A percentile compares a stretch with the other conserved stretches of the same genome.
These are phyloP conservation scores for Saraca asoca DNA, from an alignment of 331 rosid species.

Conservation along the genomic window DNA sequence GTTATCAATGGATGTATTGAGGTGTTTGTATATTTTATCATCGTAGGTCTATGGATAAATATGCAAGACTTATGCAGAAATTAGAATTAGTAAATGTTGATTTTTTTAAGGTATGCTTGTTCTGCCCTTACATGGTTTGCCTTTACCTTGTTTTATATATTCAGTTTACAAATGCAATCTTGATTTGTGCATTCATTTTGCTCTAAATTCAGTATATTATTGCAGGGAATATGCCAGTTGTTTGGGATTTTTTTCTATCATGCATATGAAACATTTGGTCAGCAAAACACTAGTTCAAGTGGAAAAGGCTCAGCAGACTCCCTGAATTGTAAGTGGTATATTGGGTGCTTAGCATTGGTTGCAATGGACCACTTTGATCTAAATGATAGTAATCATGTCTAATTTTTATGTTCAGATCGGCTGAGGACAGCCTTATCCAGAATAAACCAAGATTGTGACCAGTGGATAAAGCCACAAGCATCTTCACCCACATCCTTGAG, in stretches of 20 bases:
- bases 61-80: conserved; percentile 97
- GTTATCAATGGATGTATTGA: conserved; percentile 33
- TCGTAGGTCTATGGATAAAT: conserved; percentile 93
- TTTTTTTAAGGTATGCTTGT: conserved; percentile 75
- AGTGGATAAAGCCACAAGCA: conserved; percentile 62
- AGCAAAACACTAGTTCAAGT: conserved; percentile 60
- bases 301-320: conserved; percentile 70
- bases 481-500: conserved; percentile 59
- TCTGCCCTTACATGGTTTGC: conserved; percentile 27
- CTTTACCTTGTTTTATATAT: conserved; percentile 20
- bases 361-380: conserved; percentile 29
- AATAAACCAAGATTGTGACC: conserved; percentile 81
- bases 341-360: conserved; percentile 34
- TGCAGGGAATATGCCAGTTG: conserved; percentile 98
- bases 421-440: conserved; percentile 84
- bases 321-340: conserved; percentile 61
- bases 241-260: conserved; percentile 76
- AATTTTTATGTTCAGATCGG: conserved; percentile 62
- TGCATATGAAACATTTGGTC: conserved; percentile 84
- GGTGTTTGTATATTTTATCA: conserved; percentile 36
- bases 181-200: conserved; percentile 15
- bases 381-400: conserved; percentile 31
- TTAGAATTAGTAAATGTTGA: conserved; percentile 79
- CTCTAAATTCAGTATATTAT: conserved; percentile 52
- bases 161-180: conserved; percentile 30